Evolutionary conservation across 306 rosid genomes (phyloP), one percentile per base, ranked within the genome.

Genomic region (Citrullus mucosospermus): DNA sequence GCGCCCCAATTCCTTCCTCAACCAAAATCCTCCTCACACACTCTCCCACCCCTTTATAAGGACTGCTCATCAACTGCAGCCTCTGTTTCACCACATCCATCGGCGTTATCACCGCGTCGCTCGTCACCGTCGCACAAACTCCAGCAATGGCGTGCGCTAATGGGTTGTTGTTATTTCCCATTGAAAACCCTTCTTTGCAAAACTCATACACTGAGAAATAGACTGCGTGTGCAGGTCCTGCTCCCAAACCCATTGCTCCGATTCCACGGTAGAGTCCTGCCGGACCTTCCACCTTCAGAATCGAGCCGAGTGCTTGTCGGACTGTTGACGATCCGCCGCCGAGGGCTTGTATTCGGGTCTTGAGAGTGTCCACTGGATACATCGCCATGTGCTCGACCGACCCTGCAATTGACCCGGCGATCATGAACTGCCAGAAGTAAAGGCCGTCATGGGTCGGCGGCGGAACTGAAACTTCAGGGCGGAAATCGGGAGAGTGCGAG

Each of bases 61-160:
- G 93, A 63, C 96, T 92, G 9, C 85, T 85, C 72, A 87, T 72
- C 87, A 93, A 55, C 79, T 93, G 98, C 87, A 92, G 76, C 78
- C 98, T 85, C 91, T 93, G 98, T 81, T 93, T 93, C 84, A 93
- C 98, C 91, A 93, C 78, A 46, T 93, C 98, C 98, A 92, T 88
- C 0, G 98, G 98, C 9, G 98, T 93, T 8, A 93, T 83, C 83
- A 92, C 97, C 0, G 98, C 90, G 43, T 93, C 98, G 32, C 98
- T 91, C 18, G 86, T 81, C 13, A 93, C 87, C 1, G 97, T 92
- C 2, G 98, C 98, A 3, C 86, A 88, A 0, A 93, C 92, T 11
- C 98, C 98, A 0, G 98, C 87, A 14, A 71, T 78, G 0, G 94
- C 98, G 44, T 92, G 93, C 1, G 84, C 93, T 0, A 34, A 68